Conservation (phyloP, 2,329 filamentous ascomycete species). For the Botrytis elliptica region DNA sequence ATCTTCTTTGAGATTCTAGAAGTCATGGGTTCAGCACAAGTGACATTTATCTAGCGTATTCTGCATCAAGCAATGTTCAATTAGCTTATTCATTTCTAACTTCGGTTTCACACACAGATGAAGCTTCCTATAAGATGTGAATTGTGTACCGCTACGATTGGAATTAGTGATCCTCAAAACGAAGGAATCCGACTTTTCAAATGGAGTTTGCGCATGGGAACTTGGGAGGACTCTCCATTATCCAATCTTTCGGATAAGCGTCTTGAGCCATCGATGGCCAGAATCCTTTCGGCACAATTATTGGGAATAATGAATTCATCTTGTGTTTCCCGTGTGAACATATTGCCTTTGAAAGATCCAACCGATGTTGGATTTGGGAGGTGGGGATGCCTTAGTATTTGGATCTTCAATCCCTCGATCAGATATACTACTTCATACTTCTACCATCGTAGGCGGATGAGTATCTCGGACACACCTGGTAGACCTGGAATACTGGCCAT, state of each 20-base stretch:
- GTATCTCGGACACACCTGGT: neutral
- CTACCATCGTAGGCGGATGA: neutral
- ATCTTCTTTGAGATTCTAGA: conserved; percentile 50
- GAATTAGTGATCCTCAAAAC: conserved; percentile 30
- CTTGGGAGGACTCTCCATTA: neutral
- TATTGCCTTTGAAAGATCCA: conserved; percentile 5
- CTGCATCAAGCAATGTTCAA: neutral
- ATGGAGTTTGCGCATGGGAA: conserved; percentile 29
- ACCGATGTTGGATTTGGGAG: neutral
- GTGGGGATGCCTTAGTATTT: neutral
- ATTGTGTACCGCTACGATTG: conserved; percentile 25
- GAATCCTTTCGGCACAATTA: conserved; percentile 28
- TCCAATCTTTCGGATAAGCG: neutral
- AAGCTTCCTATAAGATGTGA: neutral
- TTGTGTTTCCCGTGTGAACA: conserved; percentile 17
- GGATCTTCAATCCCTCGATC: conserved; percentile 14
- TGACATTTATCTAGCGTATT: conserved; percentile 42
- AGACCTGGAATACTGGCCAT: conserved; percentile 27
- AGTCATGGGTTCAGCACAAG: conserved; percentile 51
- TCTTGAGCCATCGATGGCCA: conserved; percentile 24
- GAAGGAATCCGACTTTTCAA: conserved; percentile 35
- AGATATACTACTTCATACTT: conserved; percentile 7
- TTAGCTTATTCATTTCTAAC: neutral
- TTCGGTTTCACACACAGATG: neutral
- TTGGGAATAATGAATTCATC: conserved; percentile 19